Conservation (phyloP, 108 stramenopile genomes). For the Ochromonas danica region DNA sequence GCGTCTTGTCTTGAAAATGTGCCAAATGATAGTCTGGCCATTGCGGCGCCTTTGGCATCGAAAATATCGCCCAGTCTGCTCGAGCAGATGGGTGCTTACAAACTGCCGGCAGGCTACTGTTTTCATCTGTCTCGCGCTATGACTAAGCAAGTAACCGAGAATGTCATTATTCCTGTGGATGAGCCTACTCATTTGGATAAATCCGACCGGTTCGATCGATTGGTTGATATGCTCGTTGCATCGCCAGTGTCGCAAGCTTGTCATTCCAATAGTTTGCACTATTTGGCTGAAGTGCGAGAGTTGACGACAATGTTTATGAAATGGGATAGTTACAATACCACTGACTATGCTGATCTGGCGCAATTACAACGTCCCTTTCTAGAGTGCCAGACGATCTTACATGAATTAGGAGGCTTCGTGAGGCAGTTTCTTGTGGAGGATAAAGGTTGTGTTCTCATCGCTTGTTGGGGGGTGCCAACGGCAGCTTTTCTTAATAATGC, state of each 20-base stretch:
- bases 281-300: not conserved
- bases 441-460: constrained; percentile 52
- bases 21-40: not conserved
- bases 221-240: not conserved
- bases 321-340: not conserved
- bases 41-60: not conserved
- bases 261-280: constrained; percentile 42
- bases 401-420: not conserved
- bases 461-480: constrained; percentile 63
- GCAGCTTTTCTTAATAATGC: constrained; percentile 55
- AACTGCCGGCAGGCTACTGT: not conserved
- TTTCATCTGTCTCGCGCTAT: not conserved
- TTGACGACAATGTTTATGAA: not conserved
- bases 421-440: constrained; percentile 56
- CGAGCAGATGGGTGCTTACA: not conserved
- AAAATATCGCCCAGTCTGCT: not conserved
- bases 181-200: not conserved
- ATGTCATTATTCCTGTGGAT: not conserved
- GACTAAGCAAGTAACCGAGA: not conserved
- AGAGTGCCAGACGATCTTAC: not conserved
- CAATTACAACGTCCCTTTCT: not conserved
- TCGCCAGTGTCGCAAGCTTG: not conserved
- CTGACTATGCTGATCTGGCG: not conserved
- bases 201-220: not conserved
- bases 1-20: not conserved